Evolutionary conservation across 805 yeast genomes (phyloP), one percentile per base, ranked within the genome.

Genomic region (Ogataea glucozyma): DNA sequence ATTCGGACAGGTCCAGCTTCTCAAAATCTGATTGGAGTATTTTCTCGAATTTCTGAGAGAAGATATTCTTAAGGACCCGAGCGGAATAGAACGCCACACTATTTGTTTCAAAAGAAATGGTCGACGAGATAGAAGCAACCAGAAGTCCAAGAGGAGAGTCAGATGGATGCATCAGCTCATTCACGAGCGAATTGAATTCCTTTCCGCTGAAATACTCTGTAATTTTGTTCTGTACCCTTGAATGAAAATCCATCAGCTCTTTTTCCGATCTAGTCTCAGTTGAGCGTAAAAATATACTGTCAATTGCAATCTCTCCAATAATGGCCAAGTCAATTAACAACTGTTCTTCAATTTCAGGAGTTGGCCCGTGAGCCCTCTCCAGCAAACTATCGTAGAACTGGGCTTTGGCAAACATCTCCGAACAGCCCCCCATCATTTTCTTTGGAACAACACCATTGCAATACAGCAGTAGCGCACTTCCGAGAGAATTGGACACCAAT

Each of bases 251-350:
- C 14, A 48, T 21, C 4, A 48, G 18, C 14, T 32, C 32, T 3
- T 43, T 34, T 32, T 51, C 54, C 6, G 38, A 12, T 8, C 42
- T 32, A 1, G 44, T n/a, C n/a, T 31, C 36, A 12, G 19, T n/a
- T 8, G 33, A 19, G 7, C 14, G 20, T 27, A 71, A 47, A 42
- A 65, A 69, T 22, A 63, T 63, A 45, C 56, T 67, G 47, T 76
- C 79, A 12, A 51, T 46, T 0, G 65, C 62, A 3, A 71, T 44
- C 44, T 73, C 75, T 6, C 63, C 53, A 3, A 66, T 26, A 6
- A 36, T 24, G 10, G 39, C 31, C 26, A 70, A 36, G 13, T 63
- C 40, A 16, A 39, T 22, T 3, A 48, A 26, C 23, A 47, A 20
- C 5, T 32, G 26, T 6, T 37, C 29, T 22, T 21, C 13, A 10